Evolutionary conservation across 2,329 filamentous ascomycete genomes (phyloP).

Genomic region (Didymella sp.): DNA sequence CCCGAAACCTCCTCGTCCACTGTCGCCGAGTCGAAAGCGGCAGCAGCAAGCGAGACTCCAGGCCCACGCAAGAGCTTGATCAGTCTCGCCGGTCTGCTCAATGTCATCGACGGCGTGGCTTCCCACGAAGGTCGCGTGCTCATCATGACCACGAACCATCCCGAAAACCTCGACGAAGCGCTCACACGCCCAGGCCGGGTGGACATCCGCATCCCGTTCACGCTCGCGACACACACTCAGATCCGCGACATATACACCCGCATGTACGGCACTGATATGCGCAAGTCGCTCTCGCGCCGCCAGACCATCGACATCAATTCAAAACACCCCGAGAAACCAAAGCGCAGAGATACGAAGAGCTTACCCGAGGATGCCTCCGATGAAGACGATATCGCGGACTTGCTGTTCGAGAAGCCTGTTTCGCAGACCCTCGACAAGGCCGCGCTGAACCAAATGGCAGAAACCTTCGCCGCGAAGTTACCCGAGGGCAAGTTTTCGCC

Average conservation of each 20-base stretch:
- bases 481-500: constrained; percentile 59
- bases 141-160: constrained; percentile 83
- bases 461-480: constrained; percentile 54
- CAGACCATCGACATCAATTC: not conserved
- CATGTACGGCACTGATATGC: constrained; percentile 43
- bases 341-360: not conserved
- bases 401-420: constrained; percentile 13
- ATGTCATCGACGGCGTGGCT: constrained; percentile 82
- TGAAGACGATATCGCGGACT: constrained; percentile 18
- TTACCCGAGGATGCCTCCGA: constrained; percentile 4
- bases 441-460: constrained; percentile 52
- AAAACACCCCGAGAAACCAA: not conserved
- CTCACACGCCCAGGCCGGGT: constrained; percentile 77
- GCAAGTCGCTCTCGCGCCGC: not conserved
- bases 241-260: constrained; percentile 53
- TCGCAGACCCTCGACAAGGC: constrained; percentile 26
- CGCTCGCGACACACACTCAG: constrained; percentile 51
- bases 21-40: not conserved
- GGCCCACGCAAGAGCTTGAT: constrained; percentile 57
- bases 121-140: constrained; percentile 80
- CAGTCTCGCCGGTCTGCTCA: constrained; percentile 78
- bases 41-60: not conserved
- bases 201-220: constrained; percentile 71
- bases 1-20: constrained; percentile 6
- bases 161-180: constrained; percentile 74